phyloP scores from a whole-genome alignment of 2,329 filamentous ascomycete genomes.

The Beauveria caledonica region DNA sequence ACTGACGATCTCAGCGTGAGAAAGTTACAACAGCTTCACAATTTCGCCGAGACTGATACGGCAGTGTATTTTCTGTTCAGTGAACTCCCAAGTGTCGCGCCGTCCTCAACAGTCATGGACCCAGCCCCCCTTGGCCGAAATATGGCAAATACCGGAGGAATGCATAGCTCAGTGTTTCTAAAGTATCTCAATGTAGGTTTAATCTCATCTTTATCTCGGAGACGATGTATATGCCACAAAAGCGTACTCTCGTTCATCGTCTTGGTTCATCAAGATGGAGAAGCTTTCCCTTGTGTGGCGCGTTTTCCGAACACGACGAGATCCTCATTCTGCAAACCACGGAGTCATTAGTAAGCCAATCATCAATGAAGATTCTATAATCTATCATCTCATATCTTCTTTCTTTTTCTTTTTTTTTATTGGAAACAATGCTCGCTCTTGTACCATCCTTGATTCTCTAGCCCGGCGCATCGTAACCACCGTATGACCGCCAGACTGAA shows the following conservation, averaged over 20 bases:
- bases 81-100: neutral
- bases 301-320: neutral
- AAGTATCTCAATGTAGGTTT: neutral
- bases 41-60: neutral
- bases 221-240: neutral
- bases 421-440: too few relatives aligned
- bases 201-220: too few relatives aligned
- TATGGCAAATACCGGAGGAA: neutral
- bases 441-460: too few relatives aligned
- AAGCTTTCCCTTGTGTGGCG: neutral
- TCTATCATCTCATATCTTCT: too few relatives aligned
- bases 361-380: too few relatives aligned
- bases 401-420: too few relatives aligned
- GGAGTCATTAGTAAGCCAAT: too few relatives aligned
- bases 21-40: neutral
- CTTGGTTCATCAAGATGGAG: neutral
- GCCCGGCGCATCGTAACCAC: too few relatives aligned
- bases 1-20: neutral
- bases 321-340: neutral
- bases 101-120: neutral
- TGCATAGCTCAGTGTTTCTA: neutral
- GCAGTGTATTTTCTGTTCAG: neutral
- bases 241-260: neutral
- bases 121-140: neutral
- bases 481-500: too few relatives aligned